Evolutionary conservation across 2,329 filamentous ascomycete species (phyloP).

Genomic region (Curvularia sp.): DNA sequence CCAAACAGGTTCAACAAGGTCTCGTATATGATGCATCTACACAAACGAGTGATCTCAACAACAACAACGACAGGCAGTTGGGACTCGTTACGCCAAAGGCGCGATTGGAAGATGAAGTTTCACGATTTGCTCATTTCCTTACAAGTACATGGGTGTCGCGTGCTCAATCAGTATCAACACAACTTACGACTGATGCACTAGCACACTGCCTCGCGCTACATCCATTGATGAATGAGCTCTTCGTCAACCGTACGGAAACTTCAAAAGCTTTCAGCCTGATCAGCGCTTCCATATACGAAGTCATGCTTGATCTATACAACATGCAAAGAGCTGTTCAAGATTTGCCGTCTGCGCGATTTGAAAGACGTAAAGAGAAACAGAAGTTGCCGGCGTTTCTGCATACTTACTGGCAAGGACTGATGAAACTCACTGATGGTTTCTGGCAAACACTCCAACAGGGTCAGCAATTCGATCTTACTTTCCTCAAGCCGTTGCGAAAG

Average conservation of each 20-base stretch:
- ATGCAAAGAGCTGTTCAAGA: constrained; percentile 42
- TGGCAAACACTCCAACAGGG: constrained; percentile 18
- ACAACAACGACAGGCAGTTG: constrained; percentile 3
- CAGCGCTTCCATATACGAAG: constrained; percentile 40
- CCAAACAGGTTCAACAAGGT: constrained; percentile 33
- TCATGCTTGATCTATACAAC: constrained; percentile 38
- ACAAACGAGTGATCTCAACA: constrained; percentile 10
- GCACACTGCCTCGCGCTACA: constrained; percentile 48
- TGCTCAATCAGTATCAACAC: constrained; percentile 11
- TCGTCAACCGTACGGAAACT: constrained; percentile 38
- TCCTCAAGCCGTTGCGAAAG: constrained; percentile 37
- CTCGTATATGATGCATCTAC: constrained; percentile 3
- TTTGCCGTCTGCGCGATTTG: constrained; percentile 43
- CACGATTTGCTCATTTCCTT: constrained; percentile 46
- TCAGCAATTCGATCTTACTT: constrained; percentile 21
- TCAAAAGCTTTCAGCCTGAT: constrained; percentile 18
- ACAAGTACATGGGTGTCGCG: constrained; percentile 30
- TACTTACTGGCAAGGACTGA: constrained; percentile 34
- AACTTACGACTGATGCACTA: constrained; percentile 26
- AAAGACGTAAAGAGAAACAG: constrained; percentile 47
- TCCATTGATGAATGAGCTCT: constrained; percentile 56
- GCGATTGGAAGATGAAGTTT: constrained; percentile 10
- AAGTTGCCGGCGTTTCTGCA: constrained; percentile 44
- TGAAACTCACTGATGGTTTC: constrained; percentile 25
- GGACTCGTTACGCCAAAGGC: background rate